Evolutionary conservation across 1,139 yeast species (phyloP).

Genomic region (Blastobotrys serpentis): DNA sequence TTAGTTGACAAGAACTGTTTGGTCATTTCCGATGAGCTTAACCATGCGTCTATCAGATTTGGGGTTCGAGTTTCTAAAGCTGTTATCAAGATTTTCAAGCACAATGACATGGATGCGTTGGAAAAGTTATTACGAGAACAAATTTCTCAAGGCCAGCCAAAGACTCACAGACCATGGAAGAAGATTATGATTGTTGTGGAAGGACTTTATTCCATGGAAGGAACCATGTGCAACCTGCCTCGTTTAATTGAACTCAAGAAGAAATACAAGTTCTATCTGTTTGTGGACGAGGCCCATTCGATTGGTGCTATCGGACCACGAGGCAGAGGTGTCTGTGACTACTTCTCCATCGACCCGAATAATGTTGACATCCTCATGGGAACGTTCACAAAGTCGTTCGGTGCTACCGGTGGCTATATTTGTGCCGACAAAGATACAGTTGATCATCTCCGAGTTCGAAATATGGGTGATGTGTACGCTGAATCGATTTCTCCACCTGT

Average conservation of each 20-base stretch:
- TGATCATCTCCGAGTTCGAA: slow-evolving; percentile 69
- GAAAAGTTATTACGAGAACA: slow-evolving; percentile 81
- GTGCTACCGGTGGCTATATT: slow-evolving; percentile 97
- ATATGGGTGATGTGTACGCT: slow-evolving; percentile 72
- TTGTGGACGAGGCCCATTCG: slow-evolving; percentile 97
- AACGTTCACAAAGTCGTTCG: slow-evolving; percentile 93
- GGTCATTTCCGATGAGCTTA: slow-evolving; percentile 89
- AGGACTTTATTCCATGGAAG: slow-evolving; percentile 98
- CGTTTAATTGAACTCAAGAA: slow-evolving; percentile 69
- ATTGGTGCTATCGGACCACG: slow-evolving; percentile 95
- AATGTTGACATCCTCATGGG: slow-evolving; percentile 92
- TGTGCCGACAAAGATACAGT: slow-evolving; percentile 71
- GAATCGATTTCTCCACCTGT: slow-evolving; percentile 92
- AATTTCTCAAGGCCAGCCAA: slow-evolving; percentile 95
- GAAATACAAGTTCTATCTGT: slow-evolving; percentile 84
- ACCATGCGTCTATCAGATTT: slow-evolving; percentile 93
- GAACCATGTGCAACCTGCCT: slow-evolving; percentile 88
- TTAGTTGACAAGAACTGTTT: slow-evolving; percentile 84
- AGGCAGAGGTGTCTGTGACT: slow-evolving; percentile 95
- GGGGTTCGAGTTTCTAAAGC: slow-evolving; percentile 95
- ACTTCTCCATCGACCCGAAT: slow-evolving; percentile 73
- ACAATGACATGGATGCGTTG: slow-evolving; percentile 80
- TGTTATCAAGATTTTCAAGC: slow-evolving; percentile 86
- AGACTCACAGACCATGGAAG: slow-evolving; percentile 96
- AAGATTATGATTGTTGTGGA: slow-evolving; percentile 91